phyloP scores from a whole-genome alignment of 352 stramenopile species.

The Peronosclerospora sorghi region DNA sequence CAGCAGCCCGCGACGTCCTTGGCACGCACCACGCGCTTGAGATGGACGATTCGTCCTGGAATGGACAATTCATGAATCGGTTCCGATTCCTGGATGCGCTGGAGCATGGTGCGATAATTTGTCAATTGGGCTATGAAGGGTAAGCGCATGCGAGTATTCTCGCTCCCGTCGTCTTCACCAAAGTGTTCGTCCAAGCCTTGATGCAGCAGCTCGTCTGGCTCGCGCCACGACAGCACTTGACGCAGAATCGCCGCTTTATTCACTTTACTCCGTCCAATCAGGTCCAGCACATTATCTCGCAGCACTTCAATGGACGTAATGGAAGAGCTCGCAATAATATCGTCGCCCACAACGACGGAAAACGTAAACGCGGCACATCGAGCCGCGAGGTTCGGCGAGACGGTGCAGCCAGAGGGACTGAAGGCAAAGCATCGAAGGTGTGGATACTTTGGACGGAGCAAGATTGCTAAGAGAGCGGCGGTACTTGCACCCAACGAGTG shows the following conservation, averaged over 20 bases:
- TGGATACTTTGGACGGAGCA: conserved; percentile 69
- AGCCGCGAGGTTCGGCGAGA: conserved; percentile 55
- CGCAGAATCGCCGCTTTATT: conserved; percentile 73
- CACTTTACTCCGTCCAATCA: conserved; percentile 81
- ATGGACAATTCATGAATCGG: conserved; percentile 73
- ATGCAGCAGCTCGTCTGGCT: conserved; percentile 63
- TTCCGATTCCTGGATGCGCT: conserved; percentile 70
- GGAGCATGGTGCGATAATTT: conserved; percentile 79
- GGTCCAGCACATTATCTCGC: conserved; percentile 70
- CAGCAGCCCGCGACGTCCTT: conserved; percentile 42
- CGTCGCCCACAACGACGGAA: conserved; percentile 72
- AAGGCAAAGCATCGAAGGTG: conserved; percentile 74
- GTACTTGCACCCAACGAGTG: conserved; percentile 74
- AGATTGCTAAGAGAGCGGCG: conserved; percentile 60
- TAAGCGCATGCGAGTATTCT: conserved; percentile 13
- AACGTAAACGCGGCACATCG: conserved; percentile 53
- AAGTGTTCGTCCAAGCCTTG: conserved; percentile 13
- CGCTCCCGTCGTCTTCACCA: conserved; percentile 21
- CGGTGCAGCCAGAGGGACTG: conserved; percentile 65
- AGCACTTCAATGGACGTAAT: conserved; percentile 65
- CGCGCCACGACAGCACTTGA: conserved; percentile 68
- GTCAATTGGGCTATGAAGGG: conserved; percentile 51
- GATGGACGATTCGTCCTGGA: conserved; percentile 64
- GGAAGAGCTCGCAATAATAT: conserved; percentile 76
- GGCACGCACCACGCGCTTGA: conserved; percentile 41